Percentiles rank a stretch among this genome's conserved stretches.
These are phyloP conservation scores for Centrapalus pauciflorus DNA, from an alignment of 129 eudicot genomes.

Conservation along the genomic window DNA sequence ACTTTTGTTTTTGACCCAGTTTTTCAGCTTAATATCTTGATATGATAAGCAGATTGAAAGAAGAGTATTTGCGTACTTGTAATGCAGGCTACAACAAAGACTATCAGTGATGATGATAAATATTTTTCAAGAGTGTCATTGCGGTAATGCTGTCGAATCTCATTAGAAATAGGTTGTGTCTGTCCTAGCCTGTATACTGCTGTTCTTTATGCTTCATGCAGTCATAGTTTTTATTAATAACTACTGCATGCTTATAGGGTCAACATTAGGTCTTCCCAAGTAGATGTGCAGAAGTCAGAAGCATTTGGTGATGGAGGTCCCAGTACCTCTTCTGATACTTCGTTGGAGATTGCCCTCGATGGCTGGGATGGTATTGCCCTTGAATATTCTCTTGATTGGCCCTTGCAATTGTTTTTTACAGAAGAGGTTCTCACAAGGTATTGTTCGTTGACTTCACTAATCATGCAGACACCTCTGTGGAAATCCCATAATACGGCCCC, in stretches of 20 bases:
- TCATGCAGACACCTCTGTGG: background rate
- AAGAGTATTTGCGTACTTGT: constrained; percentile 1
- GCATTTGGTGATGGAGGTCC: constrained; percentile 48
- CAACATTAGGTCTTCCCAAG: constrained; percentile 58
- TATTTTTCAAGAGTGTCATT: constrained; percentile 80
- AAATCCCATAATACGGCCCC: background rate
- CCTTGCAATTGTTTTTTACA: constrained; percentile 84
- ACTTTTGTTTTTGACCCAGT: too few relatives aligned
- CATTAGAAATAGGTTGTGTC: background rate
- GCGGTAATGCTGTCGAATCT: constrained; percentile 36
- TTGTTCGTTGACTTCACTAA: constrained; percentile 7
- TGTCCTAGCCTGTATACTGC: too few relatives aligned
- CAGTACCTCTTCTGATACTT: constrained; percentile 43
- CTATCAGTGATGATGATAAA: constrained; percentile 81
- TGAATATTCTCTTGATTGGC: constrained; percentile 93
- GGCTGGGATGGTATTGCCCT: constrained; percentile 98
- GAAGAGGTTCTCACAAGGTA: constrained; percentile 91
- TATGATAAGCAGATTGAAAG: background rate
- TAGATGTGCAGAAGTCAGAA: constrained; percentile 52
- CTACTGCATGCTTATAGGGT: constrained; percentile 48
- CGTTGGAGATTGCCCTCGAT: constrained; percentile 62
- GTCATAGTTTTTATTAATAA: background rate
- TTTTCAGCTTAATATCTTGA: too few relatives aligned
- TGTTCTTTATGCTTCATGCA: background rate
- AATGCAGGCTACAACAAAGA: constrained; percentile 80